These are phyloP conservation scores for Ascosphaera pollenicola DNA, from an alignment of 2,329 filamentous ascomycete genomes.

Conservation along the genomic window DNA sequence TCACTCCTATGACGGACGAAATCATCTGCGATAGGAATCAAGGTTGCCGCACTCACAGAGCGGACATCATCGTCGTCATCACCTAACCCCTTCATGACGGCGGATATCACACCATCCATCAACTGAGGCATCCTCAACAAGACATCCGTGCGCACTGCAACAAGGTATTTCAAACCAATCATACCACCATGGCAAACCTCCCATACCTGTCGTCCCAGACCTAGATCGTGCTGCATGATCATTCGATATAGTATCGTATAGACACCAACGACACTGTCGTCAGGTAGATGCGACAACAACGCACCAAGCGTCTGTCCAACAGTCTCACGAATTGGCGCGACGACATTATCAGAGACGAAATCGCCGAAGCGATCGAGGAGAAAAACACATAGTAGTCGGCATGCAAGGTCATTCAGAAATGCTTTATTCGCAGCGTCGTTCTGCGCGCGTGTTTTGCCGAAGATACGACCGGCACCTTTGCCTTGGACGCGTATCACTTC, in stretches of 20 bases:
- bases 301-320: conserved; percentile 86
- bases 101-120: conserved; percentile 77
- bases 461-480: conserved; percentile 57
- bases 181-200: conserved; percentile 94
- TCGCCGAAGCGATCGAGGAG: conserved; percentile 97
- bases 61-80: conserved; percentile 90
- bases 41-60: conserved; percentile 87
- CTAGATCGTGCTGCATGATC: conserved; percentile 73
- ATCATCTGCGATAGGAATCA: conserved; percentile 89
- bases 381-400: conserved; percentile 79
- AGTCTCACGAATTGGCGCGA: conserved; percentile 87
- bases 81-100: conserved; percentile 84
- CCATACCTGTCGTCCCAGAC: conserved; percentile 57
- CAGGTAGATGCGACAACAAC: conserved; percentile 61
- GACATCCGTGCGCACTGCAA: conserved; percentile 82
- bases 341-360: conserved; percentile 91
- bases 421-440: conserved; percentile 61
- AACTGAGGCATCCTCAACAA: conserved; percentile 63
- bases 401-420: conserved; percentile 92
- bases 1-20: conserved; percentile 63
- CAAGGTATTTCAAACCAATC: conserved; percentile 87
- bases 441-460: conserved; percentile 44
- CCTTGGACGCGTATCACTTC: conserved; percentile 89
- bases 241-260: conserved; percentile 71
- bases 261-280: conserved; percentile 58